Base-by-base conservation (phyloP, 2,329 filamentous ascomycete species). In the Clonostachys solani region DNA sequence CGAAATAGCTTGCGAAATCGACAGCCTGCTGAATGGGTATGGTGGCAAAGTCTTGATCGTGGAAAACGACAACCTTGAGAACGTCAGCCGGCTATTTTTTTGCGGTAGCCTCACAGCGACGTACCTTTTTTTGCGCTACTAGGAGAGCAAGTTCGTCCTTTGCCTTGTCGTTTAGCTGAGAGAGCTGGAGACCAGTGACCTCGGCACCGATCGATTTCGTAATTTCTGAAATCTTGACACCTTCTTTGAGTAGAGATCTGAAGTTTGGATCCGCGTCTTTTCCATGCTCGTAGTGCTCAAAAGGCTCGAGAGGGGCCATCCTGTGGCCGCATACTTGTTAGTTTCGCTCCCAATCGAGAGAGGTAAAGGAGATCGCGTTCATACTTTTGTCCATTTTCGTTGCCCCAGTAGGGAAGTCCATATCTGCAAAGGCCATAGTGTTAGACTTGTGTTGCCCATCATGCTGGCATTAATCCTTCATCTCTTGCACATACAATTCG, bases 21-120 rank as follows among this genome's bases (percentile, higher is more conserved):
- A 90, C 72, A 2, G 85, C 87, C 9, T 88, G 75, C 29, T 79
- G 63, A 57, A 92, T 90, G 7, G 86, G 78, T 10, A 90, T 73
- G 53, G 87, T 74, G 37, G 81, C 81, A 54, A 86, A 83, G 62
- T 92, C 85, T 60, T 92, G 88, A 58, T 83, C 75, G 19, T 86
- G 81, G 75, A 92, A 92, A 33, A 84, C 82, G 15, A 90, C 86
- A 6, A 92, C 86, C 60, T 90, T 90, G 59, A 86, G 81, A 67
- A 89, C 77, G 18, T 19, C 5, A 19, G 18, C 4, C 4, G 18
- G 18, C 5, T 5, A 19, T 19, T 19, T 4, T 19, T 19, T 58
- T 56, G 8, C 61, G 59, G 48, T 66, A 68, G 33, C 68, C 59
- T 5, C 71, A 65, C 3, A 71, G 64, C 5, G 18, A 5, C 18